Evolutionary conservation across 1,284 basidiomycete species (phyloP), one percentile per base, ranked within the genome.

Genomic region (Gymnopus androsaceus): DNA sequence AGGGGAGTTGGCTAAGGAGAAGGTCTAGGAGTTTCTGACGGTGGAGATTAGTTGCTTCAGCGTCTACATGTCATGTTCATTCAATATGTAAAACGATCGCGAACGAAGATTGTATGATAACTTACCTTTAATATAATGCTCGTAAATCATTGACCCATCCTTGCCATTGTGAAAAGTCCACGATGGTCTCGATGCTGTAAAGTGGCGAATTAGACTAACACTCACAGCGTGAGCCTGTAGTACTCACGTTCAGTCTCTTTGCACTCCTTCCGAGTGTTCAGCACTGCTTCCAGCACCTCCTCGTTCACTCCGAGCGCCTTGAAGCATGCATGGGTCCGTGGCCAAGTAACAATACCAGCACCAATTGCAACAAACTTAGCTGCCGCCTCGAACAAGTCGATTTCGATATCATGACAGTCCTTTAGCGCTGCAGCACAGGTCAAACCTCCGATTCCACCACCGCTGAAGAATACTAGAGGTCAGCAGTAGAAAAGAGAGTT

Each of bases 1-100:
- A 50, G 3, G 70, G 59, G 19, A 79, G 58, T 45, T 71, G 61
- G 4, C 68, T 61, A 17, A 77, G 65, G 25, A 81, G 62, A 30
- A 72, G 64, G 12, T 65, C 56, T 37, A 78, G 77, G 44, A 81
- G 75, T 55, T 78, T 75, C 8, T 74, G 72, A 27, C 79, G 75
- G 60, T 78, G 78, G 54, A 78, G 66, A 45, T 60, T 68, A 58
- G 75, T 69, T 48, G 74, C 50, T 45, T 25, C 28, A 17, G 21
- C 33, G 31, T 33, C 53, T 47, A 11, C n/a, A 27, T 21, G 36
- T 12, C 17, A 15, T 19, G 31, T 17, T 36, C 8, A 12, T 6
- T 17, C n/a, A 3, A 12, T 4, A 31, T 41, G 19, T n/a, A 34
- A 8, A 15, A 47, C 54, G 23, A 19, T 38, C 36, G 36, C 19